Evolutionary conservation across 1,139 yeast species (phyloP).

Genomic region (Magnusiomyces suaveolens): DNA sequence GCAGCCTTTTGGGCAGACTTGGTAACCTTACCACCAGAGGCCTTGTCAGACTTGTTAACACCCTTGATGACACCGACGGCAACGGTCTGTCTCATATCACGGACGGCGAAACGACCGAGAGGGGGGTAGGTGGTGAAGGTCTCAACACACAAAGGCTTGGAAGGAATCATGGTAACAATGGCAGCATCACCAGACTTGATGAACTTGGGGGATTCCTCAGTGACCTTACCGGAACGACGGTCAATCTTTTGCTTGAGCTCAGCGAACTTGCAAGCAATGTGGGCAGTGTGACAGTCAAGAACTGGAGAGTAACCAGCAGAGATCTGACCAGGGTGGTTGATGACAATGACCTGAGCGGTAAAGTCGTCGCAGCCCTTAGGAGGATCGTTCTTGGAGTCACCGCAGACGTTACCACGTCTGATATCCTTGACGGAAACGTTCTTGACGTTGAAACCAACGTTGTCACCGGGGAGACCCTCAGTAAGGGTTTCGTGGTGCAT

Average conservation of each 20-base stretch:
- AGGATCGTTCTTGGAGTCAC: conserved; percentile 94
- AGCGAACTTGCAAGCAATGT: conserved; percentile 87
- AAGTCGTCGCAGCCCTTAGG: conserved; percentile 74
- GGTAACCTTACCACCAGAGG: conserved; percentile 88
- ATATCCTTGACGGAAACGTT: conserved; percentile 89
- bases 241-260: conserved; percentile 79
- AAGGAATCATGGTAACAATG: conserved; percentile 80
- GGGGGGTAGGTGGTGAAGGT: conserved; percentile 97
- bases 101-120: conserved; percentile 98
- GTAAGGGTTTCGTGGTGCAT: conserved; percentile 86
- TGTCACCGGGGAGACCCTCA: conserved; percentile 90
- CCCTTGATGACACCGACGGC: conserved; percentile 99
- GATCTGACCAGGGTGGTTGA: conserved; percentile 92
- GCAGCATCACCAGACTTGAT: conserved; percentile 93
- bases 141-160: conserved; percentile 97
- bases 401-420: conserved; percentile 92
- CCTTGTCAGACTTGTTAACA: conserved; percentile 85
- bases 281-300: conserved; percentile 91
- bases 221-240: conserved; percentile 86
- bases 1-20: conserved; percentile 99
- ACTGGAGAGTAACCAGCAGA: conserved; percentile 91
- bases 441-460: conserved; percentile 92
- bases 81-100: conserved; percentile 99
- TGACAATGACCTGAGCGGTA: conserved; percentile 83
- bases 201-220: conserved; percentile 77